Evolutionary conservation across 257 asterid genomes (phyloP), one percentile per base, ranked within the genome.

Genomic region (Cruciata laevipes): DNA sequence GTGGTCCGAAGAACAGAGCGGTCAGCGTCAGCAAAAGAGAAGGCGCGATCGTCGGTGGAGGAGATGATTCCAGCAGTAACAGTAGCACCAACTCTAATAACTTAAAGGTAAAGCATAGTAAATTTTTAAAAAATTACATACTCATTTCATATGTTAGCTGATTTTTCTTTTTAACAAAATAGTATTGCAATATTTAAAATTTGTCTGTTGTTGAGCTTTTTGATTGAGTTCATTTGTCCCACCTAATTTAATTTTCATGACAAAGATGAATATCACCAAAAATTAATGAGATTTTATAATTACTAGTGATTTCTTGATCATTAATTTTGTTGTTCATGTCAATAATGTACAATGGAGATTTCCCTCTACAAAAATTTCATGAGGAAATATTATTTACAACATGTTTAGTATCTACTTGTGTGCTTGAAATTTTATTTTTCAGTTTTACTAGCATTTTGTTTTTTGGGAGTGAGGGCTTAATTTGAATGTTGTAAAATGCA

Each of bases 21-120:
- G 69, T 66, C 40, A 33, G 68, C 68, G 70, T 65, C 70, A 71
- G 64, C 79, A 52, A 69, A 31, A 68, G 21, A 51, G 83, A 27
- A 37, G 80, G 63, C 72, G 86, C 8, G 49, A n/a, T 70, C 20
- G 81, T 73, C 84, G 85, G 74, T 24, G 84, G 42, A 77, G 82
- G 33, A 79, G 86, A 75, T 75, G 71, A 83, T 59, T 75, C 86
- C 7, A 44, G 68, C 59, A 75, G 62, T n/a, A 71, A 56, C 27
- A 75, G 73, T 18, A 71, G 72, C 74, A 67, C 83, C 83, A 74
- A 65, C 76, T 78, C 81, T 56, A 70, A 77, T 16, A 68, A n/a
- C 69, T 66, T 79, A 10, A 75, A 84, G 89, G 96, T 85, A 4
- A 77, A 5, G 57, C 63, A 59, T 25, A 20, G 61, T 42, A 1